Evolutionary conservation across 345 rosid species (phyloP).

Genomic region (Moricandia moricandioides): DNA sequence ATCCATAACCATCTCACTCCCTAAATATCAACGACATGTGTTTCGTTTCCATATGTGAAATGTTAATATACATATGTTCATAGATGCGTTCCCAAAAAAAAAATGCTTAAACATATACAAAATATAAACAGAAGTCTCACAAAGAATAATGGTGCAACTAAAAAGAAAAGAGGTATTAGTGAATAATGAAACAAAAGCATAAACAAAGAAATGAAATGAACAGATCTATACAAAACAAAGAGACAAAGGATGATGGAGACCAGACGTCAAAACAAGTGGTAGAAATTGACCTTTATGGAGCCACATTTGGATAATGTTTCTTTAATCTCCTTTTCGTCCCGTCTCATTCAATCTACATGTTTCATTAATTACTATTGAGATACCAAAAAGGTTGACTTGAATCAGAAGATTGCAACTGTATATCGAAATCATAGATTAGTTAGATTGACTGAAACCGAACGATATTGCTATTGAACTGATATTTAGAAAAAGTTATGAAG

Average conservation of each 20-base stretch:
- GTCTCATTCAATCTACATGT: conserved; percentile 32
- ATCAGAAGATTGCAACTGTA: not conserved
- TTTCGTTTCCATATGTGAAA: conserved; percentile 20
- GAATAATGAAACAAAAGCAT: not conserved
- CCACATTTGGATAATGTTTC: conserved; percentile 28
- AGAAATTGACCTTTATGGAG: conserved; percentile 38
- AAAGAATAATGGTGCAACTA: conserved; percentile 16
- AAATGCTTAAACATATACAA: not conserved
- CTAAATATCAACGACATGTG: no score
- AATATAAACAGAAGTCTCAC: not conserved
- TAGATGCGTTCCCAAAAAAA: not conserved
- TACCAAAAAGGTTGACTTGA: conserved; percentile 15
- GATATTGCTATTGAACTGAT: not conserved
- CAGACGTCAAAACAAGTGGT: conserved; percentile 35
- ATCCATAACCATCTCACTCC: no score
- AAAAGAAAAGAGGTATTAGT: conserved; percentile 22
- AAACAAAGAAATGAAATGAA: not conserved
- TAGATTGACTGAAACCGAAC: not conserved
- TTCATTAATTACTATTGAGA: conserved; percentile 23
- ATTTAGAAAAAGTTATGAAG: not conserved
- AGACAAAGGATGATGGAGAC: conserved; percentile 33
- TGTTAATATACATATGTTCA: not conserved
- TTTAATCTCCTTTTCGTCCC: conserved; percentile 22
- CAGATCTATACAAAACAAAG: conserved; percentile 22
- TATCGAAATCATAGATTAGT: not conserved